Percentiles rank a stretch among this genome's conserved stretches.
Evolutionary conservation across 306 rosid species (phyloP).

Genomic region (Crataegus laevigata): DNA sequence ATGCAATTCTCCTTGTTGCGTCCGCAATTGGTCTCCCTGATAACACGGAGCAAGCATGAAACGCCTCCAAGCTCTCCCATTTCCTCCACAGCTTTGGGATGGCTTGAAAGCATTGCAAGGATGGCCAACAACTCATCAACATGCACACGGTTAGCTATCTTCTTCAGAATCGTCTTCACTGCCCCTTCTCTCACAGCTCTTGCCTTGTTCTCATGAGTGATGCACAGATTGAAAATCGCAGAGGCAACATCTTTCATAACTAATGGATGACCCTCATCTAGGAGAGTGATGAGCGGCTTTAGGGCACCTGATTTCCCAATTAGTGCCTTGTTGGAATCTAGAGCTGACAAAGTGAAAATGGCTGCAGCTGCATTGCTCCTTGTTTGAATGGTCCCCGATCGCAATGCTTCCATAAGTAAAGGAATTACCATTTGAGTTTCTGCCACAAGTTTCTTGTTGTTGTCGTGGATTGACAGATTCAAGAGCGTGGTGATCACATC

Average conservation of each 20-base stretch:
- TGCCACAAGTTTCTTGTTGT: conserved; percentile 76
- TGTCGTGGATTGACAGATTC: conserved; percentile 80
- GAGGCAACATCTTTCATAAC: conserved; percentile 84
- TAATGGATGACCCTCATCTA: conserved; percentile 73
- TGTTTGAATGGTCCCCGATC: conserved; percentile 68
- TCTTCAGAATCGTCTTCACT: conserved; percentile 49
- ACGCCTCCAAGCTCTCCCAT: conserved; percentile 75
- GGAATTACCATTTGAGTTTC: conserved; percentile 73
- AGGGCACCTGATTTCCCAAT: conserved; percentile 78
- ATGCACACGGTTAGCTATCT: conserved; percentile 37
- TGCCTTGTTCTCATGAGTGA: conserved; percentile 69
- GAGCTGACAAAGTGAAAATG: conserved; percentile 78
- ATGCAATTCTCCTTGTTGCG: conserved; percentile 78
- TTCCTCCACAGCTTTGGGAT: conserved; percentile 61
- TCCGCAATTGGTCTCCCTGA: conserved; percentile 56
- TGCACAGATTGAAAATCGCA: conserved; percentile 71
- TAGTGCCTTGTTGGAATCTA: conserved; percentile 83
- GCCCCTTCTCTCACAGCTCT: conserved; percentile 67
- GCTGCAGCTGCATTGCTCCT: conserved; percentile 88
- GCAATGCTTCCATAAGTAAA: conserved; percentile 54
- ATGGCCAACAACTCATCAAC: conserved; percentile 68
- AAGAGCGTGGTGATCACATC: conserved; percentile 81
- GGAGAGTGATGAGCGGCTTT: conserved; percentile 55
- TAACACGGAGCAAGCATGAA: conserved; percentile 49
- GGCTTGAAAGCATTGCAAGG: conserved; percentile 69